Conservation (phyloP, 2,329 filamentous ascomycete genomes). For the Pyrenochaeta sp. region DNA sequence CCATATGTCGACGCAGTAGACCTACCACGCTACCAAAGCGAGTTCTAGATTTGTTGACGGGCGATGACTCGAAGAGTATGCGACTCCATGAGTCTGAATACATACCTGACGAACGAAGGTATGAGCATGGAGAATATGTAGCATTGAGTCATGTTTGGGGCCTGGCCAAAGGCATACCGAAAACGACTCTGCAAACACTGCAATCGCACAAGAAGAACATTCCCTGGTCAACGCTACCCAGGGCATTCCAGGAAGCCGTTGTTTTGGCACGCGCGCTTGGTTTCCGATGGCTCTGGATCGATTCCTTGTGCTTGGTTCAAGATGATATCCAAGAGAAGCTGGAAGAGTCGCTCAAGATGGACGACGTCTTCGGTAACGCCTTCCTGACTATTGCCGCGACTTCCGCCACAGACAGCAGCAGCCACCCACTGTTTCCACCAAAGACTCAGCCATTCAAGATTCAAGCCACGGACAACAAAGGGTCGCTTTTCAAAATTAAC, state of each 20-base stretch:
- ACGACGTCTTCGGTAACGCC: slow-evolving; percentile 42
- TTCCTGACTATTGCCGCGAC: slow-evolving; percentile 47
- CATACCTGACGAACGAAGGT: slow-evolving; percentile 32
- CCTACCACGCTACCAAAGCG: slow-evolving; percentile 39
- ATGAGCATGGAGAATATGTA: slow-evolving; percentile 44
- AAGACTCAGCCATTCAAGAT: slow-evolving; percentile 42
- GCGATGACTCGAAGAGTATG: slow-evolving; percentile 40
- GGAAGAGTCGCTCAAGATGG: slow-evolving; percentile 38
- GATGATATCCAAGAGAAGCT: slow-evolving; percentile 39
- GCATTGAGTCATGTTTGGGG: slow-evolving; percentile 48
- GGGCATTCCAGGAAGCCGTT: slow-evolving; percentile 47
- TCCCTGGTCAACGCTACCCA: slow-evolving; percentile 39
- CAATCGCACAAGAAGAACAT: slow-evolving; percentile 39
- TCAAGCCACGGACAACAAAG: slow-evolving; percentile 44
- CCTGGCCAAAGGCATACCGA: slow-evolving; percentile 33
- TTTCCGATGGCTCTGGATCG: slow-evolving; percentile 49
- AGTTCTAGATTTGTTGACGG: slow-evolving; percentile 39
- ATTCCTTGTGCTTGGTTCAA: slow-evolving; percentile 45
- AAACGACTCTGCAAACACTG: slow-evolving; percentile 40
- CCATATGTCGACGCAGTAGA: slow-evolving; percentile 36
- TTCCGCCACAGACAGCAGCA: slow-evolving; percentile 39
- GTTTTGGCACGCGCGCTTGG: slow-evolving; percentile 46
- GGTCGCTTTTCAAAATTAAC: slow-evolving; percentile 40
- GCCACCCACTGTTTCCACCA: slow-evolving; percentile 34
- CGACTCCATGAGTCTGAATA: slow-evolving; percentile 40